Percentiles rank a stretch among this genome's conserved stretches.
phyloP scores from a whole-genome alignment of 345 rosid species.

The Eucalyptus tenuipes region DNA sequence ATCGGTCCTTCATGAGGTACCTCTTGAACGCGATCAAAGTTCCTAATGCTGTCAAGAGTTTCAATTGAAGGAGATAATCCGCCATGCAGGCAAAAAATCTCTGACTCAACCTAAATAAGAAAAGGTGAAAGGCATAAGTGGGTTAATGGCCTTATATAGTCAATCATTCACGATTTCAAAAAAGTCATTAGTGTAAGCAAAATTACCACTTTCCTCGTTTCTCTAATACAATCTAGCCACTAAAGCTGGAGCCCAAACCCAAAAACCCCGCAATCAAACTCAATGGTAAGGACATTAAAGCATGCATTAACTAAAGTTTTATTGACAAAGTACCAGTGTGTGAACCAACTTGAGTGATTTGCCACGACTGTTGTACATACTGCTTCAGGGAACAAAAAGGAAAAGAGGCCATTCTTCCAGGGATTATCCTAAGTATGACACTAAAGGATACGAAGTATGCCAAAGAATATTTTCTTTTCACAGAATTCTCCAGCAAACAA shows the following conservation, averaged over 20 bases:
- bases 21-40: slow-evolving; percentile 94
- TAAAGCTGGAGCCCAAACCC: background rate
- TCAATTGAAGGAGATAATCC: slow-evolving; percentile 97
- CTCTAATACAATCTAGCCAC: background rate
- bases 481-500: background rate
- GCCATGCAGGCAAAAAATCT: slow-evolving; percentile 98
- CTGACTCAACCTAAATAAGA: slow-evolving; percentile 76
- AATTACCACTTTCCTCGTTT: background rate
- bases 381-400: background rate
- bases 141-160: background rate
- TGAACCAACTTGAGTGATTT: background rate
- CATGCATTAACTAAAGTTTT: background rate
- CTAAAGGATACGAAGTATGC: background rate
- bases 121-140: background rate
- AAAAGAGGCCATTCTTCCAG: background rate
- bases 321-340: background rate
- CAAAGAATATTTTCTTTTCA: background rate
- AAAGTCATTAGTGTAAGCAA: background rate
- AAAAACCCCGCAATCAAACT: background rate
- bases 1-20: slow-evolving; percentile 99
- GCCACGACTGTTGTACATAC: background rate
- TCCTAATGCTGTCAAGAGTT: slow-evolving; percentile 89
- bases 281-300: background rate
- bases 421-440: background rate
- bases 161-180: background rate